phyloP scores from a whole-genome alignment of 495 filamentous ascomycete genomes.

The Aspergillus baeticus region DNA sequence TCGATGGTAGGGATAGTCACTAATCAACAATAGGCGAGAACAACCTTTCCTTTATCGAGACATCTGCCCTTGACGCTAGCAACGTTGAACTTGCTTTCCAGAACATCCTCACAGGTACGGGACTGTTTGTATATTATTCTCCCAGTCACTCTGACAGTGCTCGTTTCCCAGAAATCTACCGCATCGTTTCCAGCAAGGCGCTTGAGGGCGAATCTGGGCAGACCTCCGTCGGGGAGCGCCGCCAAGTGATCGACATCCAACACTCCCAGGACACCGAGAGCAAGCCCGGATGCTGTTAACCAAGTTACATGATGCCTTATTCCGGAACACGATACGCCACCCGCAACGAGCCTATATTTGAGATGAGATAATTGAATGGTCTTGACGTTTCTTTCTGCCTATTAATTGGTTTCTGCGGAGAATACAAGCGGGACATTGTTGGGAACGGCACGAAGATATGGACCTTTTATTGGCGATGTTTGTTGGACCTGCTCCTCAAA shows the following conservation, averaged over 20 bases:
- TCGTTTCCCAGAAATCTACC: conserved; percentile 84
- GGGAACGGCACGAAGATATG: conserved; percentile 28
- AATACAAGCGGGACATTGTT: conserved; percentile 41
- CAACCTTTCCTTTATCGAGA: conserved; percentile 97
- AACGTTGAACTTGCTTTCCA: conserved; percentile 99
- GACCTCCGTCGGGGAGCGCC: conserved; percentile 69
- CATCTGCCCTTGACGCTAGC: conserved; percentile 96
- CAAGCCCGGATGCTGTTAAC: conserved; percentile 88
- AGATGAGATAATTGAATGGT: conserved; percentile 43
- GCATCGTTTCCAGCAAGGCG: conserved; percentile 97
- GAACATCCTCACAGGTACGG: conserved; percentile 94
- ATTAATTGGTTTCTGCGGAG: conserved; percentile 39
- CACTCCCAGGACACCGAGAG: conserved; percentile 72
- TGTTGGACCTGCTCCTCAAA: conserved; percentile 23
- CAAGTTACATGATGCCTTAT: background rate
- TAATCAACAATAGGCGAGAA: conserved; percentile 69
- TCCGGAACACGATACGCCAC: conserved; percentile 27
- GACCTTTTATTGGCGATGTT: conserved; percentile 26
- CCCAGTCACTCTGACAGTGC: background rate
- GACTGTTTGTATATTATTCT: background rate
- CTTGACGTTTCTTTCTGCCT: conserved; percentile 42
- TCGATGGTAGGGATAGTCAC: background rate
- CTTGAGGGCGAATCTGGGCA: conserved; percentile 78
- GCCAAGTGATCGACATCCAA: conserved; percentile 75
- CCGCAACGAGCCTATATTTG: conserved; percentile 44